Base-by-base conservation (phyloP, 164 flowering plant species). In the Magnolia officinalis region DNA sequence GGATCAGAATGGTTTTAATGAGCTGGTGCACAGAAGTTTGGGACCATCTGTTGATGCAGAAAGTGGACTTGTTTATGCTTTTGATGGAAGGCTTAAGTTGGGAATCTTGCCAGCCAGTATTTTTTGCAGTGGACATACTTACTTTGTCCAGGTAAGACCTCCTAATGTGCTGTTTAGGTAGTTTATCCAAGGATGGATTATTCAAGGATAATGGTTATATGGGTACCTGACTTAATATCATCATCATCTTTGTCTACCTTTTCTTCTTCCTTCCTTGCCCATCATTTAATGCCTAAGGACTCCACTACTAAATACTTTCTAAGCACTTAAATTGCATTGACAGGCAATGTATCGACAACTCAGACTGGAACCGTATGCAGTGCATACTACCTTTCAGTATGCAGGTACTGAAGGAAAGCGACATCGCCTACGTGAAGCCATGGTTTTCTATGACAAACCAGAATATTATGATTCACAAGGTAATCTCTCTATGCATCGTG, bases 1-100 rank as follows among this genome's bases (percentile, higher is more conserved):
- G 99, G 99, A 96, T 87, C 99, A 96, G 83, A 92, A 90, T 86
- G 99, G 97, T 16, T 96, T 96, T 72, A 96, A 96, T 82, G 94
- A 92, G 0, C 82, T 96, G 70, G 76, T 96, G 49, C 93, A 80
- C 68, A 87, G 79, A 82, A 88, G 89, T 80, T 77, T 91, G 71
- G 99, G 99, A 16, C 98, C 98, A 73, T 84, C 97, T 71, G 95
- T 94, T 82, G 92, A 89, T 58, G 90, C 80, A 24, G 97, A 94
- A 69, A 90, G 93, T 81, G 97, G 94, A 64, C 93, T 96, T 70
- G 90, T 86, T 1, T 92, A 90, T 88, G 94, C 99, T 83, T 91
- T 81, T 84, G 96, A 94, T 85, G 98, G 97, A 78, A 89, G 73
- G 78, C 91, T 96, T 71, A 94, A 91, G 83, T 85, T 96, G 65